These are phyloP conservation scores for Pseudoturritis turrita DNA, from an alignment of 345 rosid genomes.

Conservation along the genomic window DNA sequence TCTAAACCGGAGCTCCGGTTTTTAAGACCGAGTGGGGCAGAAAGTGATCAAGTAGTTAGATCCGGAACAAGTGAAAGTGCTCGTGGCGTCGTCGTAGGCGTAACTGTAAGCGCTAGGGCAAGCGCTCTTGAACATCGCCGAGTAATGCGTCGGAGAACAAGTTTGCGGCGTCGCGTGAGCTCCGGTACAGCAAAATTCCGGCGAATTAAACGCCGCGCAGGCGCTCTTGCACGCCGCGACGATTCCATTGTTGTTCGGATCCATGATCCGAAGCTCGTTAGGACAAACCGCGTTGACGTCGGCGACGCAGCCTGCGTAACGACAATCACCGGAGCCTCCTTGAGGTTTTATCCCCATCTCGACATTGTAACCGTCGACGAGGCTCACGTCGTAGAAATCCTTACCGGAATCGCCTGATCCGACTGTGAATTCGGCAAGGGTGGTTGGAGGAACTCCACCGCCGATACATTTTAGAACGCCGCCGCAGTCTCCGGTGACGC, in stretches of 20 bases:
- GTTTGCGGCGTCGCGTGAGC: conserved; percentile 68
- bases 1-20: background rate
- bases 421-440: conserved; percentile 73
- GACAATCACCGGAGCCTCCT: conserved; percentile 69
- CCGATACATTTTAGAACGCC: conserved; percentile 56
- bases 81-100: conserved; percentile 85
- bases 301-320: conserved; percentile 64
- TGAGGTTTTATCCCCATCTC: conserved; percentile 53
- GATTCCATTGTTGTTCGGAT: conserved; percentile 33
- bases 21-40: conserved; percentile 40
- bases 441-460: conserved; percentile 75
- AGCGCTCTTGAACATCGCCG: conserved; percentile 69
- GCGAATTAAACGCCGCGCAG: conserved; percentile 60
- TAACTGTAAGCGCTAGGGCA: conserved; percentile 91
- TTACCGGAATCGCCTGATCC: conserved; percentile 36
- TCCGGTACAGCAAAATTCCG: conserved; percentile 83
- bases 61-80: conserved; percentile 76
- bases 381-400: conserved; percentile 89
- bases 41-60: conserved; percentile 75
- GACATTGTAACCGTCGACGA: conserved; percentile 90
- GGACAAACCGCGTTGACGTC: conserved; percentile 81
- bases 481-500: conserved; percentile 85
- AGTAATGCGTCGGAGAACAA: conserved; percentile 71
- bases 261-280: conserved; percentile 45
- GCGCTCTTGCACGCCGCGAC: conserved; percentile 86